Evolutionary conservation across 2,329 filamentous ascomycete genomes (phyloP).

Genomic region (Alternaria arbusti): DNA sequence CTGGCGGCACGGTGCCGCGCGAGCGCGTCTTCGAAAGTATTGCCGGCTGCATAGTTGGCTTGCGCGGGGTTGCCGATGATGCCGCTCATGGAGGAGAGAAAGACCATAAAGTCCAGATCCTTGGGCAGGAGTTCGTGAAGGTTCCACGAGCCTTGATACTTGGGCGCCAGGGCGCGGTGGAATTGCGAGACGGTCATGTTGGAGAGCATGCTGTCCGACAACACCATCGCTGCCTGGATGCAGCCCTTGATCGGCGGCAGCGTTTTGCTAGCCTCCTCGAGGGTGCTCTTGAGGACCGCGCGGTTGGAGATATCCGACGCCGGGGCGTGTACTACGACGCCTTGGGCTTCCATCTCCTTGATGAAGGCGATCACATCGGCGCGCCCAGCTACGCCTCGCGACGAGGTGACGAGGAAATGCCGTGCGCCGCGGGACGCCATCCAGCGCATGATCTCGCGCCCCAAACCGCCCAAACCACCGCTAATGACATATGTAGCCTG

Average conservation of each 20-base stretch:
- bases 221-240: constrained; percentile 24
- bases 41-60: constrained; percentile 29
- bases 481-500: constrained; percentile 33
- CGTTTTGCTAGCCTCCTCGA: constrained; percentile 5
- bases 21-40: constrained; percentile 12
- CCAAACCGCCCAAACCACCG: constrained; percentile 38
- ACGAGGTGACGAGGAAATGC: constrained; percentile 29
- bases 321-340: constrained; percentile 20
- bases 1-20: constrained; percentile 8
- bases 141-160: constrained; percentile 25
- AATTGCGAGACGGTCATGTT: constrained; percentile 6
- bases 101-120: constrained; percentile 23
- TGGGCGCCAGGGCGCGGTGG: constrained; percentile 2
- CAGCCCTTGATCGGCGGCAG: constrained; percentile 24
- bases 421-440: constrained; percentile 34
- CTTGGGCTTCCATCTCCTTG: constrained; percentile 16
- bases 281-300: constrained; percentile 15
- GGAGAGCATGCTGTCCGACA: constrained; percentile 9
- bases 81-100: constrained; percentile 25
- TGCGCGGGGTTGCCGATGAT: constrained; percentile 22
- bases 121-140: constrained; percentile 21
- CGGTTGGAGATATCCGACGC: constrained; percentile 26
- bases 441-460: constrained; percentile 33
- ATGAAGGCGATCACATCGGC: constrained; percentile 19
- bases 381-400: constrained; percentile 21